Conservation (phyloP, 768 basidiomycete species). For the Amanita muscaria region DNA sequence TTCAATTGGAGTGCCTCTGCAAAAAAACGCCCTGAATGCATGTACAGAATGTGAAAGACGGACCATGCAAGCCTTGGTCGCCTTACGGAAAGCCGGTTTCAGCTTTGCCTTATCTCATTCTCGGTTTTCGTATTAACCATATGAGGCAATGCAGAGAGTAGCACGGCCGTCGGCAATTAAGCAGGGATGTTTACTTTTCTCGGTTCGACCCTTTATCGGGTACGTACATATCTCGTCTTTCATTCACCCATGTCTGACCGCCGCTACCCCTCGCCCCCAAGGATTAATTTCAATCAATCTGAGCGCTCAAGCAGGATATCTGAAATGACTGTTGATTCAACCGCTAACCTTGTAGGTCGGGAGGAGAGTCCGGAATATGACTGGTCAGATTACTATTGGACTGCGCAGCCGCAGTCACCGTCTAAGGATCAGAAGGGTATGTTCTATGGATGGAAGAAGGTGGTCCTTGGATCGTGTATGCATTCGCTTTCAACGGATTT, state of each 20-base stretch:
- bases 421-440: background rate
- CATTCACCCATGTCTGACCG: too few relatives aligned
- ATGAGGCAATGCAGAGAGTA: constrained; percentile 8
- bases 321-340: constrained; percentile 11
- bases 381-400: constrained; percentile 16
- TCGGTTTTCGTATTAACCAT: too few relatives aligned
- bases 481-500: background rate
- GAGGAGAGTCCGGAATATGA: constrained; percentile 13
- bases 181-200: background rate
- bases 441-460: constrained; percentile 42
- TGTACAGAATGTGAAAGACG: too few relatives aligned
- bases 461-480: constrained; percentile 53
- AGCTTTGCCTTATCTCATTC: too few relatives aligned
- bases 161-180: too few relatives aligned
- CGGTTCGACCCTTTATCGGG: background rate
- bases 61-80: too few relatives aligned
- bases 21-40: too few relatives aligned
- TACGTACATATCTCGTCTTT: too few relatives aligned
- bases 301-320: constrained; percentile 10
- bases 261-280: background rate
- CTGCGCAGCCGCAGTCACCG: constrained; percentile 2
- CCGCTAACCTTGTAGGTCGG: constrained; percentile 13
- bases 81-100: too few relatives aligned
- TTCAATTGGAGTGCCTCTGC: too few relatives aligned
- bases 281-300: background rate